A percentile compares a stretch with the other conserved stretches of the same genome.
These are phyloP conservation scores for Suillus paluster DNA, from an alignment of 768 basidiomycete genomes.

Conservation along the genomic window DNA sequence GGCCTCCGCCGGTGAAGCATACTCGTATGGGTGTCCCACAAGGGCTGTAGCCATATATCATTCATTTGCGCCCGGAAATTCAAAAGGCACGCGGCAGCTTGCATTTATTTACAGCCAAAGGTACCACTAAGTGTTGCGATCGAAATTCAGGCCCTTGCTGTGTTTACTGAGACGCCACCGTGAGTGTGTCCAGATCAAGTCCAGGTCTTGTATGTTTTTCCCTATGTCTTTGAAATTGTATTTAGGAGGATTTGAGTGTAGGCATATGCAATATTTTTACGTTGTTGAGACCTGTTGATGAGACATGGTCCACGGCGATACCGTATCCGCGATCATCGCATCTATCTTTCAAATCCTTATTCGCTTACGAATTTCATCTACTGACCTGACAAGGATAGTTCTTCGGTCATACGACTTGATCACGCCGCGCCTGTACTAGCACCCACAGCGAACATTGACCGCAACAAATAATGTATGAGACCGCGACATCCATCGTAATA, in stretches of 20 bases:
- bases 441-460: background rate
- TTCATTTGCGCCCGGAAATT: slow-evolving; percentile 2
- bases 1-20: background rate
- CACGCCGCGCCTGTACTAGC: background rate
- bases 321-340: background rate
- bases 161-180: background rate
- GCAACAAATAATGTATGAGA: background rate
- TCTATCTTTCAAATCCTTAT: background rate
- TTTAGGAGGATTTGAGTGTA: background rate
- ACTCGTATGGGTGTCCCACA: background rate
- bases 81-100: background rate
- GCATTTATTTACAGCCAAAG: background rate
- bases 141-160: background rate
- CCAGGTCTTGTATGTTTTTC: no score
- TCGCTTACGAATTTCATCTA: slow-evolving; percentile 3
- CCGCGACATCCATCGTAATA: background rate
- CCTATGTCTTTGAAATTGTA: no score
- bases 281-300: background rate
- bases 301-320: background rate
- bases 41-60: background rate
- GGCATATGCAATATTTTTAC: background rate
- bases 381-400: background rate
- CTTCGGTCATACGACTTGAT: background rate
- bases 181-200: no score
- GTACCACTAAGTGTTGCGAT: background rate